A percentile compares a stretch with the other conserved stretches of the same genome.
Conservation (phyloP, 1,284 basidiomycete species). For the Cerrena zonata region DNA sequence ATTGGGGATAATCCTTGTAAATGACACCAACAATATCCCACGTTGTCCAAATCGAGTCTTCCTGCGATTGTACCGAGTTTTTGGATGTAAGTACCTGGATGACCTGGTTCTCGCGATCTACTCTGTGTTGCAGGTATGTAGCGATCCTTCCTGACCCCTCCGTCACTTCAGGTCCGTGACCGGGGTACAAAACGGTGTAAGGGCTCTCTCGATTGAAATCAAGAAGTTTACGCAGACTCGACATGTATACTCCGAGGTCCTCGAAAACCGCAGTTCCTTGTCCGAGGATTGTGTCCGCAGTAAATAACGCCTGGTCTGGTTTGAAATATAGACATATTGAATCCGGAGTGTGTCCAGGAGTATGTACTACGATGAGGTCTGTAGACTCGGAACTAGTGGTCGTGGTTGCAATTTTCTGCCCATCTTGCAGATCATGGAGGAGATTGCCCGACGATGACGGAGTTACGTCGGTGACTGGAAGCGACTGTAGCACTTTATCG, state of each 20-base stretch:
- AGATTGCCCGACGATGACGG: conserved; percentile 35
- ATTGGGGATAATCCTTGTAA: conserved; percentile 67
- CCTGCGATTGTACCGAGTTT: conserved; percentile 23
- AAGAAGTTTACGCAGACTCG: conserved; percentile 61
- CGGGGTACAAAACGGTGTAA: conserved; percentile 69
- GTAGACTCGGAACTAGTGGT: conserved; percentile 11
- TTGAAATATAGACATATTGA: conserved; percentile 71
- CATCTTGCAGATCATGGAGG: conserved; percentile 55
- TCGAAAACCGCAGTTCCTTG: conserved; percentile 89
- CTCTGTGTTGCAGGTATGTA: conserved; percentile 77
- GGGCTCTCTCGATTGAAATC: conserved; percentile 32
- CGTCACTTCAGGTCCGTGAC: conserved; percentile 76
- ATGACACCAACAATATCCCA: conserved; percentile 62
- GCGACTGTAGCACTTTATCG: conserved; percentile 35
- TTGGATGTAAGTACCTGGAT: conserved; percentile 47
- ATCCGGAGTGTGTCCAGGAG: conserved; percentile 89
- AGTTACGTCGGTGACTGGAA: conserved; percentile 41
- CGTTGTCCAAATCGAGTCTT: conserved; percentile 44
- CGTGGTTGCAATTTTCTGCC: conserved; percentile 39
- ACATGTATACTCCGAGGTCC: conserved; percentile 72
- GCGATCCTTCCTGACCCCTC: conserved; percentile 56
- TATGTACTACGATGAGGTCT: conserved; percentile 64
- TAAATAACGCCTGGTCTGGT: conserved; percentile 68
- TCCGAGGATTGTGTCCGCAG: conserved; percentile 87
- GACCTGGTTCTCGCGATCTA: conserved; percentile 79